Base-by-base conservation (phyloP, 2,329 filamentous ascomycete species). In the Chrysoporthe austroafricana region DNA sequence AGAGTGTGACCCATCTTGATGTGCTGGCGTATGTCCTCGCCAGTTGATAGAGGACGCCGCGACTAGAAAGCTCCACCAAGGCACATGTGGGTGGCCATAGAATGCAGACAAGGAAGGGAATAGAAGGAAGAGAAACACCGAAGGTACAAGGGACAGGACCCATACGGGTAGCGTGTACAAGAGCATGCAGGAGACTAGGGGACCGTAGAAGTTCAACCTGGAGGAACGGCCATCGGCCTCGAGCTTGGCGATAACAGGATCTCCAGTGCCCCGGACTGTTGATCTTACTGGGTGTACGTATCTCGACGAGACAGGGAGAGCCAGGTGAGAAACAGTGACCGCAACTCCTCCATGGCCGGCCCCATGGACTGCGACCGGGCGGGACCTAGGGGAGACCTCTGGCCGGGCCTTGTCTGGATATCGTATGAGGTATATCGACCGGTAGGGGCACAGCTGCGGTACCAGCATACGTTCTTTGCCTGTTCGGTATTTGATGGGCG, bases 21-120 rank as follows among this genome's bases (percentile, higher is more conserved):
- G 93, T 91, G 93, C 86, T 96, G 93, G 93, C 93, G 90, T 90
- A 84, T 85, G 85, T 90, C 85, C 85, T 88, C 87, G 87, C 92
- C 92, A 95, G 90, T 94, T 89, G 86, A 89, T 88, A 83, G 84
- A 84, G 86, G 81, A 80, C 82, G 83, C 82, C 84, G 83, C 85
- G 82, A 85, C 85, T 86, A 87, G 82, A 75, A 83, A 85, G 84
- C 85, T 87, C 87, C 86, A 89, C 86, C 79, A 79, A 80, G 79
- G 81, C 82, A 84, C 80, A 82, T 81, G 79, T 78, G 79, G 77
- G 73, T 70, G 75, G 72, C 68, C 62, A 69, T 68, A 54, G 68
- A 63, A 69, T 69, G 68, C 65, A 69, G 68, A 67, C 66, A 65
- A 43, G 66, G 56, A 64, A 65, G 65, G 57, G 63, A 61, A 67